Conservation (phyloP, 306 rosid genomes). For the Ochetophila trinervis region DNA sequence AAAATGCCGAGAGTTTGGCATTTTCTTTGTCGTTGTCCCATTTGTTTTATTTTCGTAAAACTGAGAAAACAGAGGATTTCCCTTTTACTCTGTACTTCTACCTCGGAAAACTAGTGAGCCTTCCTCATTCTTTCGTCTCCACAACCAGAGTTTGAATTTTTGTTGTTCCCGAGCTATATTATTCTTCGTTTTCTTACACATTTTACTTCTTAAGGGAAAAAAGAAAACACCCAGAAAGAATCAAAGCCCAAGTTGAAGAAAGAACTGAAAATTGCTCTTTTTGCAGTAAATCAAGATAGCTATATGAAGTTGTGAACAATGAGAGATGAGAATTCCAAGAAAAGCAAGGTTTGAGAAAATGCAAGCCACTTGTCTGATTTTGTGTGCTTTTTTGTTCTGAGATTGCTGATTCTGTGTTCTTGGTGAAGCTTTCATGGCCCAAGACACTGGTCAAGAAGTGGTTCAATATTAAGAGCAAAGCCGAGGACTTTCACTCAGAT, state of each 20-base stretch:
- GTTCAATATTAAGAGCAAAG: constrained; percentile 90
- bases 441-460: constrained; percentile 94
- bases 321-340: constrained; percentile 95
- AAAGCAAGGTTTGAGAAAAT: constrained; percentile 86
- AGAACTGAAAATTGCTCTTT: constrained; percentile 25
- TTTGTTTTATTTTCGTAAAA: constrained; percentile 30
- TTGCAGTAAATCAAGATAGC: constrained; percentile 25
- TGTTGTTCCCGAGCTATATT: constrained; percentile 10
- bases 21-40: constrained; percentile 30
- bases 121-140: constrained; percentile 23
- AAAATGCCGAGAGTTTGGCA: constrained; percentile 33
- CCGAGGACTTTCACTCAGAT: constrained; percentile 87
- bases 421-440: constrained; percentile 92
- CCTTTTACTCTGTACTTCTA: constrained; percentile 28
- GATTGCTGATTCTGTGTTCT: constrained; percentile 36
- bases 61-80: constrained; percentile 32
- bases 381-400: constrained; percentile 21
- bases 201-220: constrained; percentile 6
- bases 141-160: constrained; percentile 19
- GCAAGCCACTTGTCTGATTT: constrained; percentile 18
- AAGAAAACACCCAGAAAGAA: constrained; percentile 3
- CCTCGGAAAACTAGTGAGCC: neutral
- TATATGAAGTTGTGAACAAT: constrained; percentile 85
- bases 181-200: constrained; percentile 15
- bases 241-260: neutral